These are phyloP conservation scores for Omphalotus guepiniiformis DNA, from an alignment of 768 basidiomycete species.

Conservation along the genomic window DNA sequence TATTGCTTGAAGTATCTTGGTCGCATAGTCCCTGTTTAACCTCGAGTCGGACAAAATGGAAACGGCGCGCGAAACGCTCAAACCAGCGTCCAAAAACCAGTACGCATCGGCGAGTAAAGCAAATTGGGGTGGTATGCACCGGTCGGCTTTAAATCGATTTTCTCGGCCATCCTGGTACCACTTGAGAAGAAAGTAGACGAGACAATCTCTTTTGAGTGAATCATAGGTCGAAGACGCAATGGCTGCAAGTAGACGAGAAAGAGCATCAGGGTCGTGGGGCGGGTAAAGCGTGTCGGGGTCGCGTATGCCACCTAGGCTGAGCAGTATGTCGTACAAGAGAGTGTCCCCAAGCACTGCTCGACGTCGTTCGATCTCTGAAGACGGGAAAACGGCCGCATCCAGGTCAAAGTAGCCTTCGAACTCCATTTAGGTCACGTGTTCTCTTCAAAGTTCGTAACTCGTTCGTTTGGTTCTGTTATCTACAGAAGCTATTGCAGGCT, in stretches of 20 bases:
- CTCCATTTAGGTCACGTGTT: no score
- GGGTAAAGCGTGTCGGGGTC: conserved; percentile 65
- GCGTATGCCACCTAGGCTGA: conserved; percentile 58
- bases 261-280: conserved; percentile 48
- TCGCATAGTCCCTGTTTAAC: conserved; percentile 69
- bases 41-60: conserved; percentile 70
- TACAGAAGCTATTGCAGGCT: no score
- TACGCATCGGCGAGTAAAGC: conserved; percentile 76
- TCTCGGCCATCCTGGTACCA: conserved; percentile 68
- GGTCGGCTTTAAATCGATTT: conserved; percentile 44
- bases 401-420: conserved; percentile 58
- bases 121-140: conserved; percentile 75
- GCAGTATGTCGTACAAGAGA: conserved; percentile 72
- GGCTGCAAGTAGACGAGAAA: conserved; percentile 55
- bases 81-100: conserved; percentile 74
- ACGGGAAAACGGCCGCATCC: conserved; percentile 47
- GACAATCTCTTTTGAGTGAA: conserved; percentile 71
- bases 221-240: conserved; percentile 67
- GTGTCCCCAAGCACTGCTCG: conserved; percentile 57
- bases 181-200: conserved; percentile 78
- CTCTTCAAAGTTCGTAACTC: no score
- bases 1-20: conserved; percentile 72
- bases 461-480: no score
- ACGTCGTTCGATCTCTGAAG: conserved; percentile 57
- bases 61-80: conserved; percentile 64